phyloP scores from a whole-genome alignment of 2,329 filamentous ascomycete species.

The Byssochlamys sp. region DNA sequence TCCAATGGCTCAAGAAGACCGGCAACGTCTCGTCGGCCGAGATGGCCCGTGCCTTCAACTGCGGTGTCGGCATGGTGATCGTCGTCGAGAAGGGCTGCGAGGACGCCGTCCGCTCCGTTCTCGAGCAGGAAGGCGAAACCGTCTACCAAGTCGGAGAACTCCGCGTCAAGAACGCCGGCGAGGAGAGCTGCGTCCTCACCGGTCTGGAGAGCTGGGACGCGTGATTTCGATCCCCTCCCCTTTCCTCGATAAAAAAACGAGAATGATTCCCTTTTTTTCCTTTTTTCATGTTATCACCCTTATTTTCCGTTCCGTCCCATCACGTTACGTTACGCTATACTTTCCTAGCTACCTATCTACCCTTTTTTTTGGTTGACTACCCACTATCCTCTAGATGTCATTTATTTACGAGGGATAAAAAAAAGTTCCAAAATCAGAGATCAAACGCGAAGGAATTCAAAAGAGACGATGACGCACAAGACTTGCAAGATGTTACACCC shows the following conservation, averaged over 20 bases:
- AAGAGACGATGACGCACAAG: neutral
- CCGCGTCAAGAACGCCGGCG: conserved; percentile 43
- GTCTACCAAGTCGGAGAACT: conserved; percentile 69
- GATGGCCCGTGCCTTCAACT: conserved; percentile 91
- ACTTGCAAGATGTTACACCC: neutral
- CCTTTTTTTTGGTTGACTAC: neutral
- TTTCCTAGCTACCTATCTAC: too few relatives aligned
- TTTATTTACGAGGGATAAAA: neutral
- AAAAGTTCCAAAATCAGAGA: neutral
- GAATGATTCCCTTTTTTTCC: conserved; percentile 5
- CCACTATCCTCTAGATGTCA: neutral
- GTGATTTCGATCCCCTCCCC: neutral
- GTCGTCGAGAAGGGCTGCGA: conserved; percentile 61
- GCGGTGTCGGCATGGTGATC: conserved; percentile 85
- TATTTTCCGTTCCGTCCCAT: neutral
- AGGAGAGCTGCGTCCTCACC: conserved; percentile 53
- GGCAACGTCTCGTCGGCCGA: conserved; percentile 63
- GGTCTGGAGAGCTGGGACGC: conserved; percentile 45
- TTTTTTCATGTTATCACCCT: neutral
- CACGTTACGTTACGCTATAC: conserved; percentile 1
- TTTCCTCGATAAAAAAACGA: neutral
- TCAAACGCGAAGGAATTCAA: neutral
- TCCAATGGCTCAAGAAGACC: conserved; percentile 71
- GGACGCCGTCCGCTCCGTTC: conserved; percentile 48
- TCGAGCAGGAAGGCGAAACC: conserved; percentile 62